Conservation (phyloP, 2,329 filamentous ascomycete genomes). For the Fusarium torreyae region DNA sequence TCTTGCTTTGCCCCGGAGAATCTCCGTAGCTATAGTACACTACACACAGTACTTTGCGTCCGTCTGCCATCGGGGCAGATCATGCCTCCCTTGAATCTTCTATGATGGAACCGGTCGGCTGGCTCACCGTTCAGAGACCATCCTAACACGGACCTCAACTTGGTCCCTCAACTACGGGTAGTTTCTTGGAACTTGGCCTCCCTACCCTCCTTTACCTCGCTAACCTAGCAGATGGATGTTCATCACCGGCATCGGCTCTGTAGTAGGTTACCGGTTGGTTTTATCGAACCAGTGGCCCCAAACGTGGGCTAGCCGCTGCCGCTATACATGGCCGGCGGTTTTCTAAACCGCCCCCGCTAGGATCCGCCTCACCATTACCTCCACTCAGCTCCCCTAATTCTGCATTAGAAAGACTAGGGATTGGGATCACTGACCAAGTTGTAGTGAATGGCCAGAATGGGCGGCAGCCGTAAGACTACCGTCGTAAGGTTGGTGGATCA, state of each 20-base stretch:
- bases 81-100: neutral
- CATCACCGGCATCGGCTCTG: slow-evolving; percentile 13
- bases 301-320: slow-evolving; percentile 38
- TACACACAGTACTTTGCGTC: neutral
- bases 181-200: slow-evolving; percentile 1
- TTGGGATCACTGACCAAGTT: neutral
- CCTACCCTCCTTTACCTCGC: slow-evolving; percentile 1
- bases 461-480: slow-evolving; percentile 13
- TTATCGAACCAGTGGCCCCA: slow-evolving; percentile 37
- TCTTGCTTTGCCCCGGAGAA: slow-evolving; percentile 26
- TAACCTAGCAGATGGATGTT: slow-evolving; percentile 5
- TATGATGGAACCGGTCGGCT: slow-evolving; percentile 1
- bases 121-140: slow-evolving; percentile 16
- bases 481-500: slow-evolving; percentile 24
- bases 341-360: slow-evolving; percentile 28
- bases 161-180: neutral
- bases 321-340: slow-evolving; percentile 35
- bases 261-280: slow-evolving; percentile 10
- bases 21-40: slow-evolving; percentile 19
- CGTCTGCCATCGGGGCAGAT: slow-evolving; percentile 7
- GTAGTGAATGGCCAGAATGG: neutral
- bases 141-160: slow-evolving; percentile 17
- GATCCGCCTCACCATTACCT: slow-evolving; percentile 26
- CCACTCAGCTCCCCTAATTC: slow-evolving; percentile 22
- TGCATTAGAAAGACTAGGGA: slow-evolving; percentile 12